Evolutionary conservation across 73 alveolate species (phyloP).

Genomic region (Paramecium sexaurelia): DNA sequence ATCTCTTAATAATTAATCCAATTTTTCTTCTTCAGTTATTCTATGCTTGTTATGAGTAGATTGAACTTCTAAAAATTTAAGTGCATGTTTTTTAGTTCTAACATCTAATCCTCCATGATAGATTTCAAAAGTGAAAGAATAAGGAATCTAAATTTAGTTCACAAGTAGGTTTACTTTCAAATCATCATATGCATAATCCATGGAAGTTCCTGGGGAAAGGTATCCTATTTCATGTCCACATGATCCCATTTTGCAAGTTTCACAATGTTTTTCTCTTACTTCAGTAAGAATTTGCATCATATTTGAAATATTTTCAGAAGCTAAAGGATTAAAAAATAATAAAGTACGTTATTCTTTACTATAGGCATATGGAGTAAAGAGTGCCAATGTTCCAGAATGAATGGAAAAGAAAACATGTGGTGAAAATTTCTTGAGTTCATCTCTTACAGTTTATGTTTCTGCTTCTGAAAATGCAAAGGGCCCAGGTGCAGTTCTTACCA

Average conservation of each 20-base stretch:
- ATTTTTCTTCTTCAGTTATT: neutral
- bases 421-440: conserved; percentile 16
- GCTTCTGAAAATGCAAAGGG: conserved; percentile 72
- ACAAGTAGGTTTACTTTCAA: neutral
- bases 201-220: conserved; percentile 66
- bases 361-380: conserved; percentile 67
- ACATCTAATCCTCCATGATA: conserved; percentile 44
- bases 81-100: neutral
- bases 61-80: neutral
- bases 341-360: neutral
- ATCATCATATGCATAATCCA: conserved; percentile 74
- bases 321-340: neutral
- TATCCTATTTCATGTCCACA: conserved; percentile 67
- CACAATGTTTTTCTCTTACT: conserved; percentile 36
- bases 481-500: conserved; percentile 62
- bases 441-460: conserved; percentile 65
- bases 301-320: neutral
- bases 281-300: neutral
- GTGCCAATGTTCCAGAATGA: conserved; percentile 60
- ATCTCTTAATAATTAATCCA: conserved; percentile 27
- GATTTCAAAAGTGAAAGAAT: conserved; percentile 72
- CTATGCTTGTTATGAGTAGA: neutral
- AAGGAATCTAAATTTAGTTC: conserved; percentile 17
- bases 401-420: conserved; percentile 71
- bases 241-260: conserved; percentile 66